Evolutionary conservation across 495 filamentous ascomycete species (phyloP), one percentile per base, ranked within the genome.

Genomic region (Filosporella fistucella): DNA sequence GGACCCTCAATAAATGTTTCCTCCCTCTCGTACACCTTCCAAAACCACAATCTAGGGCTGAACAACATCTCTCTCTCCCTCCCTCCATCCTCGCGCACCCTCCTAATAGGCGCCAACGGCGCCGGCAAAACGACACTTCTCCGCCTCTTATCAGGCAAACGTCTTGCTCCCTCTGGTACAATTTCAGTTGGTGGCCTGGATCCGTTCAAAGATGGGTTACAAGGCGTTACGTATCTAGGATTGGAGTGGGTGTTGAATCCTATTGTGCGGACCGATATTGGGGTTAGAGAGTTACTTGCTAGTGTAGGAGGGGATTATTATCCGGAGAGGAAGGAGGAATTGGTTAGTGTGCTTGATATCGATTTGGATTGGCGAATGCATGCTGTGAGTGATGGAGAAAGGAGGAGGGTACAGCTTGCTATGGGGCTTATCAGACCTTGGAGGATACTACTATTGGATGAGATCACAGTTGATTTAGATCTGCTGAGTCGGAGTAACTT

Each of bases 171-270:
- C 0, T 64, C 64, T 23, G 67, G 74, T 53, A 83, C 80, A 18
- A 81, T 99, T 57, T 63, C 65, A 47, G 81, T 99, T 33, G 83
- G 76, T 26, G 88, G 86, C 42, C 77, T 86, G 23, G 94, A 97
- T 68, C 93, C 93, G 7, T 97, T 99, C 78, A 85, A 84, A 57
- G 76, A 87, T 18, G 79, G 81, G 10, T 75, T 96, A 0, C 86
- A 94, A 65, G 93, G 91, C 37, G 91, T 99, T 21, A 96, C 90
- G 39, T 99, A 99, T 64, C 84, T 99, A 5, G 93, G 93, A 0
- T 78, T 94, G 0, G 93, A 99, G 70, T 99, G 94, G 94, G 94
- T 97, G 11, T 80, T 97, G n/a, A 97, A 97, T 70, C 85, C 82
- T 26, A 94, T 96, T 57, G 94, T 97, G 28, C 82, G 94, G 24